Evolutionary conservation across 2,329 filamentous ascomycete genomes (phyloP).

Genomic region (Pseudogymnoascus sp.): DNA sequence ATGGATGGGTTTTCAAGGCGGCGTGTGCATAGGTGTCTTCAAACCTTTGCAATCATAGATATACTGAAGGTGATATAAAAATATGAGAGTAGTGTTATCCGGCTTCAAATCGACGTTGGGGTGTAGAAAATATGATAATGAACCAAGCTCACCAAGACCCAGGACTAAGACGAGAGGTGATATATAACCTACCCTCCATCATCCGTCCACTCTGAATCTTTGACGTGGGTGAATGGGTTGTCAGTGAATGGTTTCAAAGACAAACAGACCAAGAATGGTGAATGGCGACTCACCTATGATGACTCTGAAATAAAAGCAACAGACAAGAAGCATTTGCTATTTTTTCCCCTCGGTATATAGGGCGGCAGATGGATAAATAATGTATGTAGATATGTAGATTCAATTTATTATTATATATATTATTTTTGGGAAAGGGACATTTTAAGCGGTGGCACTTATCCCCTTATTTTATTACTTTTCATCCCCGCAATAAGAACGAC

Average conservation of each 20-base stretch:
- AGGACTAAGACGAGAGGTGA: neutral
- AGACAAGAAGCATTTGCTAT: neutral
- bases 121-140: neutral
- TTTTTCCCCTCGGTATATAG: neutral
- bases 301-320: neutral
- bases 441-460: neutral
- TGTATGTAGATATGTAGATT: neutral
- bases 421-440: neutral
- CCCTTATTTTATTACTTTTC: neutral
- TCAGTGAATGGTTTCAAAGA: neutral
- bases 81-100: neutral
- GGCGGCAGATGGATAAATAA: neutral
- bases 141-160: neutral
- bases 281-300: neutral
- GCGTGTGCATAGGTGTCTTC: neutral
- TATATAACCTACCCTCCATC: neutral
- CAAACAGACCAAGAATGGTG: neutral
- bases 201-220: neutral
- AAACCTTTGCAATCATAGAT: neutral
- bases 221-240: neutral
- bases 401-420: neutral
- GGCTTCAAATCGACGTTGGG: neutral
- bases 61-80: neutral
- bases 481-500: too few species aligned
- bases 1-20: neutral